Conservation (phyloP, 805 yeast species). For the Nakazawaea ishiwadae region DNA sequence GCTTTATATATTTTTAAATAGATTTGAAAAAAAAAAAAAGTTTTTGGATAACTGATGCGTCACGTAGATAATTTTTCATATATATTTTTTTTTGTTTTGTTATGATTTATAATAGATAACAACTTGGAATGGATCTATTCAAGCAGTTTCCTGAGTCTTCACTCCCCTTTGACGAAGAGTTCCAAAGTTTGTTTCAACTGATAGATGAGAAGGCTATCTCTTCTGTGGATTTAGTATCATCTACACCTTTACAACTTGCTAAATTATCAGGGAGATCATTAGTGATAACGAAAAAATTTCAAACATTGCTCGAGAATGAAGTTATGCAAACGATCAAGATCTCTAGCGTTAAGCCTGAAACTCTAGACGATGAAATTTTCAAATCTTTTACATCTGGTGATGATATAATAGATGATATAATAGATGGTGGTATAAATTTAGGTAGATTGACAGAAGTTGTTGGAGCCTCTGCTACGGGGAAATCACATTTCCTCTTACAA, state of each 20-base stretch:
- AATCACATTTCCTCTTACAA: conserved; percentile 74
- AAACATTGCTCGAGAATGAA: conserved; percentile 12
- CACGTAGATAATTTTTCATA: neutral
- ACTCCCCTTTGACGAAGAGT: conserved; percentile 12
- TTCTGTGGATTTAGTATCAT: conserved; percentile 1
- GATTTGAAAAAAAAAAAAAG: neutral
- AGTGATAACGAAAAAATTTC: conserved; percentile 3
- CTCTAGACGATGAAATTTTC: conserved; percentile 13
- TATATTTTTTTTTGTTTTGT: too few relatives aligned
- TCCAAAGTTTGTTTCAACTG: conserved; percentile 4
- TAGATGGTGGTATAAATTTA: conserved; percentile 54
- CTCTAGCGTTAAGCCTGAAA: conserved; percentile 4
- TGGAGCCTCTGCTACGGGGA: conserved; percentile 85
- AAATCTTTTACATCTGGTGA: conserved; percentile 49
- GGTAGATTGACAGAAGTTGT: conserved; percentile 66
- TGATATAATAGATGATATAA: conserved; percentile 37
- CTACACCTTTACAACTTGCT: conserved; percentile 1
- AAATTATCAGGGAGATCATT: conserved; percentile 9
- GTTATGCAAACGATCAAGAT: conserved; percentile 5
- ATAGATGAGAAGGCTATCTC: conserved; percentile 2
- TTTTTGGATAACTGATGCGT: neutral
- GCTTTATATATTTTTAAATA: neutral
- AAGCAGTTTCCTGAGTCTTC: conserved; percentile 13
- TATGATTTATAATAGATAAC: neutral
- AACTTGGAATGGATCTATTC: conserved; percentile 13